phyloP scores from a whole-genome alignment of 2,329 filamentous ascomycete species.

The Monosporascus sp. region DNA sequence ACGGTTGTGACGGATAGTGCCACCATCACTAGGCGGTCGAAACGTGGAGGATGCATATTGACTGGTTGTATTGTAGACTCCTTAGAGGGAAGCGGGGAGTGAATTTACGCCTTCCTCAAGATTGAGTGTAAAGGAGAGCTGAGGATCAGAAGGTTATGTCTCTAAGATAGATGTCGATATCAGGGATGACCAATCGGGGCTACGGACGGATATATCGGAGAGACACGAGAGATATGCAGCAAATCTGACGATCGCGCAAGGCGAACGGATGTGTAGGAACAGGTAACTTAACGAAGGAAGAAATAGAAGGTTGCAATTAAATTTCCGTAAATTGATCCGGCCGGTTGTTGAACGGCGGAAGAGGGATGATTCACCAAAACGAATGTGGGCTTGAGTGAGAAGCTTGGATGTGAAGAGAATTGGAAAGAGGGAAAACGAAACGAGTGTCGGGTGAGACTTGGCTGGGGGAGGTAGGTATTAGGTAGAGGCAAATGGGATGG shows the following conservation, averaged over 20 bases:
- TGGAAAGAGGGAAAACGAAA: not conserved
- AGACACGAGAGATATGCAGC: not conserved
- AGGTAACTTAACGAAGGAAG: not conserved
- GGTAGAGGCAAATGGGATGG: not conserved
- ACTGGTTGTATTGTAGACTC: conserved; percentile 1
- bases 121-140: not conserved
- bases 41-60: conserved; percentile 42
- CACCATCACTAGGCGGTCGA: conserved; percentile 42
- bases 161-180: not conserved
- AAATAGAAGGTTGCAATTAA: not conserved
- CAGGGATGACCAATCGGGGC: not conserved
- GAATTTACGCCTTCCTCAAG: not conserved
- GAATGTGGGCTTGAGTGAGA: not conserved
- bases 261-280: too few species aligned
- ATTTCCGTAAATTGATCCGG: not conserved
- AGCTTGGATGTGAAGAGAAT: not conserved
- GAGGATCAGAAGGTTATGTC: not conserved
- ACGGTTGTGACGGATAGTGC: conserved; percentile 41
- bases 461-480: not conserved
- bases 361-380: not conserved
- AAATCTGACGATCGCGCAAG: not conserved
- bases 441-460: too few species aligned
- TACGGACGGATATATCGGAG: not conserved
- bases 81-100: conserved; percentile 3
- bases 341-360: not conserved